phyloP scores from a whole-genome alignment of 352 stramenopile genomes.

The Phytophthora fragariae region DNA sequence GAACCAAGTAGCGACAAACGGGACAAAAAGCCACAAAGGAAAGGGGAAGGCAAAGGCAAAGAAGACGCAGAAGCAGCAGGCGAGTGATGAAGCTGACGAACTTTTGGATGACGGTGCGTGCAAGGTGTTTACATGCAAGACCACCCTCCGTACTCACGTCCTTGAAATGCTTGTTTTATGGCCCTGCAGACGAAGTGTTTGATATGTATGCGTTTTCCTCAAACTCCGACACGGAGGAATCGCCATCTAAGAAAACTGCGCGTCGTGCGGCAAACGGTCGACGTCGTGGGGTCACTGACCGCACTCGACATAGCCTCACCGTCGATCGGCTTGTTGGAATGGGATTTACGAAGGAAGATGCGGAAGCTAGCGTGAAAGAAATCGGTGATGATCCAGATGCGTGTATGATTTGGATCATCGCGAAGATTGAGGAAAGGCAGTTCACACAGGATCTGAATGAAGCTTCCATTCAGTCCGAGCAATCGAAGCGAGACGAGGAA shows the following conservation, averaged over 20 bases:
- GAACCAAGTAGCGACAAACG: constrained; percentile 10
- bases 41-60: constrained; percentile 29
- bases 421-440: constrained; percentile 74
- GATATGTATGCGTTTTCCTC: constrained; percentile 26
- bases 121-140: neutral
- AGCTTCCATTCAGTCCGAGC: constrained; percentile 82
- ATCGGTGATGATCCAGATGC: constrained; percentile 66
- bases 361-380: constrained; percentile 61
- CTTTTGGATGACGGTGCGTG: constrained; percentile 28
- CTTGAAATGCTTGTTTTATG: constrained; percentile 1
- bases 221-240: constrained; percentile 30
- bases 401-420: constrained; percentile 88
- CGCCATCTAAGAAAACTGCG: constrained; percentile 26
- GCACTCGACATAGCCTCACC: constrained; percentile 61
- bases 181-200: constrained; percentile 18
- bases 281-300: constrained; percentile 28
- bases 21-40: constrained; percentile 13
- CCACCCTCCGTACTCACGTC: neutral
- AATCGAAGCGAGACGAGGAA: constrained; percentile 71
- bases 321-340: constrained; percentile 64
- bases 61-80: constrained; percentile 6
- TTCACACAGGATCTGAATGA: constrained; percentile 76
- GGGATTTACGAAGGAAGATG: constrained; percentile 73
- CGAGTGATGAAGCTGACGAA: constrained; percentile 9
- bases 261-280: constrained; percentile 13